These are phyloP conservation scores for Colletotrichum truncatum DNA, from an alignment of 2,329 filamentous ascomycete genomes.

Conservation along the genomic window DNA sequence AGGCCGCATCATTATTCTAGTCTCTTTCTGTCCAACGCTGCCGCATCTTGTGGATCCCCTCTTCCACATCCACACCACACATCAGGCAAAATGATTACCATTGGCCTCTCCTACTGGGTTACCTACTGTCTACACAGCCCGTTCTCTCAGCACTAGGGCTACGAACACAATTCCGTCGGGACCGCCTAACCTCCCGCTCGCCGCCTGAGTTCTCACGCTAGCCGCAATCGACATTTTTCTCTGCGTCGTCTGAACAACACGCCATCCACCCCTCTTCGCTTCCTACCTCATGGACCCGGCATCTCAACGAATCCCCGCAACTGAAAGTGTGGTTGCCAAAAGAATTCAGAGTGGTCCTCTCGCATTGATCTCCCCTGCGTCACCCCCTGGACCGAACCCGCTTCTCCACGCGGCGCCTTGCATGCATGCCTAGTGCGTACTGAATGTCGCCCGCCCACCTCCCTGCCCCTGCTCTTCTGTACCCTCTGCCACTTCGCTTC, in stretches of 20 bases:
- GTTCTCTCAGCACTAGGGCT: too few species aligned
- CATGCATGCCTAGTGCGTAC: background rate
- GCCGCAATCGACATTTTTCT: background rate
- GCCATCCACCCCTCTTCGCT: background rate
- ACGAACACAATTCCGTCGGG: too few species aligned
- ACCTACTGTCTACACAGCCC: too few species aligned
- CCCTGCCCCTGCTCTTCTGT: background rate
- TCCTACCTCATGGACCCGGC: background rate
- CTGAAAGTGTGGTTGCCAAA: slow-evolving; percentile 4
- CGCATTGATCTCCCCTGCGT: slow-evolving; percentile 30
- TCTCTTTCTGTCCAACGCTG: too few species aligned
- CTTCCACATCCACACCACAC: too few species aligned
- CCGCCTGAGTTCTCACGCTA: too few species aligned
- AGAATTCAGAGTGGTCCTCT: background rate
- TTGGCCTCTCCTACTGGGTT: too few species aligned
- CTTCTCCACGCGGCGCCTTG: slow-evolving; percentile 9
- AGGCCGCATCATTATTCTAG: too few species aligned
- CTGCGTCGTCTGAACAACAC: slow-evolving; percentile 24
- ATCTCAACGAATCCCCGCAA: background rate
- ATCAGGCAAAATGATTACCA: too few species aligned
- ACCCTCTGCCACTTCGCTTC: slow-evolving; percentile 14
- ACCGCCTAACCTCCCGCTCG: too few species aligned
- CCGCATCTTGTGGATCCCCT: background rate
- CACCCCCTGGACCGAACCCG: slow-evolving; percentile 13
- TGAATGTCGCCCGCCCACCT: background rate